phyloP scores from a whole-genome alignment of 805 yeast species.

The Myxozyma udenii region DNA sequence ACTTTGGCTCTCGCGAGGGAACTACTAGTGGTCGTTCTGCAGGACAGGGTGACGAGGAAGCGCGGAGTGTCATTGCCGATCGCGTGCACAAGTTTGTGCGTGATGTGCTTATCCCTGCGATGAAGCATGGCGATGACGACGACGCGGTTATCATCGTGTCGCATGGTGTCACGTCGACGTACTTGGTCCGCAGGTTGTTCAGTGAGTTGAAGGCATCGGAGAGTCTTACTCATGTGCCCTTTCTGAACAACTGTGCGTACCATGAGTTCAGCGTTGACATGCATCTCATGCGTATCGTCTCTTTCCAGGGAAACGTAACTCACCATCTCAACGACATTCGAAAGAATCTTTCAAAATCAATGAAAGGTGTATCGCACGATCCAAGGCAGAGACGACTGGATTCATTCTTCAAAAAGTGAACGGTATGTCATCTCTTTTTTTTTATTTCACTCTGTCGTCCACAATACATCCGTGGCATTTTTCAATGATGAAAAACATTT shows the following conservation, averaged over 20 bases:
- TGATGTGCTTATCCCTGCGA: neutral
- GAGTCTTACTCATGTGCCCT: neutral
- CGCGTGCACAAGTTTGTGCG: conserved; percentile 11
- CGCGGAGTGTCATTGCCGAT: neutral
- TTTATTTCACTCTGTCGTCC: neutral
- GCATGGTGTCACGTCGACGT: conserved; percentile 12
- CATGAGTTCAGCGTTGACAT: conserved; percentile 14
- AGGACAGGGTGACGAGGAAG: conserved; percentile 8
- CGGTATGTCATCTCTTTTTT: conserved; percentile 9
- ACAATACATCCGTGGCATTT: neutral
- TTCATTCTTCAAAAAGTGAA: conserved; percentile 5
- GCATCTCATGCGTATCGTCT: neutral
- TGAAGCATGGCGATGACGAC: neutral
- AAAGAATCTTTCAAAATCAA: neutral
- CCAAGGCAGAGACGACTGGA: conserved; percentile 15
- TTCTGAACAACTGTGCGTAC: conserved; percentile 20
- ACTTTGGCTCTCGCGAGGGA: conserved; percentile 16
- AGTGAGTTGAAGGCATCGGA: neutral
- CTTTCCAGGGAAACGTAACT: conserved; percentile 1
- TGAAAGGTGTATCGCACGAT: conserved; percentile 9
- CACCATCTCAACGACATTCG: conserved; percentile 4
- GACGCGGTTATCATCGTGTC: conserved; percentile 18
- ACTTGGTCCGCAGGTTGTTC: conserved; percentile 7
- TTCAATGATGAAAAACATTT: conserved; percentile 27
- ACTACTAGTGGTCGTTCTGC: conserved; percentile 4